These are phyloP conservation scores for Jaltomata sinuosa DNA, from an alignment of 257 asterid genomes.

Conservation along the genomic window DNA sequence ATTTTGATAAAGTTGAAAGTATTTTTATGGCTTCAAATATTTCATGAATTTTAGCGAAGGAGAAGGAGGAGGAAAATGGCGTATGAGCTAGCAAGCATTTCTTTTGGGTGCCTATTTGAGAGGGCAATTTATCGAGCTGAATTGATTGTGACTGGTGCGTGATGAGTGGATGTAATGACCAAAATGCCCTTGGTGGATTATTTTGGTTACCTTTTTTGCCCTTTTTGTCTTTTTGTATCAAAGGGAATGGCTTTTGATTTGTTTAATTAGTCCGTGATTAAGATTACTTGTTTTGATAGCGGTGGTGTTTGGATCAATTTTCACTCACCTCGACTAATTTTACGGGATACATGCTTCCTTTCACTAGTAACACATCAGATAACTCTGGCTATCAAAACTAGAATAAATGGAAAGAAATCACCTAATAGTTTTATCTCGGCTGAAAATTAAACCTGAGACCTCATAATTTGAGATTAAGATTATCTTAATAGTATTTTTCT, in stretches of 20 bases:
- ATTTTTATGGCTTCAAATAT: background rate
- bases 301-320: no score
- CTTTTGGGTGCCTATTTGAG: background rate
- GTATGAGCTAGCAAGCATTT: slow-evolving; percentile 1
- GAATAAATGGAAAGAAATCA: no score
- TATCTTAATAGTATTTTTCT: no score
- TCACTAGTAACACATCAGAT: no score
- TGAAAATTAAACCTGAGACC: no score
- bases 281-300: no score
- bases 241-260: background rate
- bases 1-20: background rate
- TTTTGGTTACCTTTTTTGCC: background rate
- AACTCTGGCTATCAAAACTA: no score
- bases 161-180: background rate
- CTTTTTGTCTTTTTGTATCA: background rate
- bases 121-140: background rate
- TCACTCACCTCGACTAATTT: no score
- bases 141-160: background rate
- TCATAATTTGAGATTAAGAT: no score
- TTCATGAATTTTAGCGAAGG: background rate
- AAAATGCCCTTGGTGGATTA: background rate
- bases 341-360: no score
- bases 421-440: no score
- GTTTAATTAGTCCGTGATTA: no score
- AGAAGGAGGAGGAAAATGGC: background rate